Conservation (phyloP, 2,329 filamentous ascomycete genomes). For the Cladosporium velox region DNA sequence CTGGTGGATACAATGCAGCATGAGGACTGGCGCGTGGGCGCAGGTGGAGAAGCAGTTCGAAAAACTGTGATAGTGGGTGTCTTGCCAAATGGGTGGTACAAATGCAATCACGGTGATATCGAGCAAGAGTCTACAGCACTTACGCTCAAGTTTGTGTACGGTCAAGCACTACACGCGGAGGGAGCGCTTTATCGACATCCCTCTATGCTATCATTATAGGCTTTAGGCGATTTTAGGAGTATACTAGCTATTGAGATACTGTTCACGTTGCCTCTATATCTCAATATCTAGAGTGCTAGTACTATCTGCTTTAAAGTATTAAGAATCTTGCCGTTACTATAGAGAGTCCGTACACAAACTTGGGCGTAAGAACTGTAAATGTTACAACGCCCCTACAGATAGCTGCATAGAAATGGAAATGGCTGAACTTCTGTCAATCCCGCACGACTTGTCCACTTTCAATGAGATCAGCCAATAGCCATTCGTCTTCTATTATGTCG, state of each 20-base stretch:
- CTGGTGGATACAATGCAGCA: conserved; percentile 21
- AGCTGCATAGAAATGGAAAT: background rate
- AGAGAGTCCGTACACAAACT: no score
- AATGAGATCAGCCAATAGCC: conserved; percentile 32
- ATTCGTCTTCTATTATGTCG: conserved; percentile 30
- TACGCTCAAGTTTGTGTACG: no score
- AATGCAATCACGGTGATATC: background rate
- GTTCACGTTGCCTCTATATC: no score
- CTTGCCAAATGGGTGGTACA: background rate
- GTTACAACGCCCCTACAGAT: background rate
- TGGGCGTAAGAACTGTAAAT: background rate
- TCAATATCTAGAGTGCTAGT: no score
- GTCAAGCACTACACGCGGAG: no score
- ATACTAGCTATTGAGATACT: no score
- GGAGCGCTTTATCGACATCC: no score
- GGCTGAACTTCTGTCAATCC: background rate
- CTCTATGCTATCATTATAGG: no score
- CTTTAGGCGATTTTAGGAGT: no score
- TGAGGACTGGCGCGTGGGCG: background rate
- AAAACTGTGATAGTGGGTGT: background rate
- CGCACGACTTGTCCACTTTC: conserved; percentile 21
- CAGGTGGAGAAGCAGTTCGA: background rate
- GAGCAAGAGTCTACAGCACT: background rate
- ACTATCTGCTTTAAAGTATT: no score
- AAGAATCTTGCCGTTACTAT: no score